These are phyloP conservation scores for Smittium culicis DNA, from an alignment of 371 early-diverging fungal genomes.

Conservation along the genomic window DNA sequence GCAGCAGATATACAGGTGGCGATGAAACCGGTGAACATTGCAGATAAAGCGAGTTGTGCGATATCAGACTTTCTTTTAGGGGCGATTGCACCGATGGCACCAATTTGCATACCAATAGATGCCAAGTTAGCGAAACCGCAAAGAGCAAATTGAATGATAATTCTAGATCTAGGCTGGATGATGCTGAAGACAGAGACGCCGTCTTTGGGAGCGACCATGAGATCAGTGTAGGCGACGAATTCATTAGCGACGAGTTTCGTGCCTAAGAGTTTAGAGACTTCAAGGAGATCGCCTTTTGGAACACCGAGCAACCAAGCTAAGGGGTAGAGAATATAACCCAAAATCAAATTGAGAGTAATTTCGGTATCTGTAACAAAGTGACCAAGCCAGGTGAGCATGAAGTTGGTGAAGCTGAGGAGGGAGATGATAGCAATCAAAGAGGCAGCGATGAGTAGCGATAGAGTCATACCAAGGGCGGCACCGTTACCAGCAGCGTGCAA, in stretches of 20 bases:
- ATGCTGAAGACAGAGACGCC: background rate
- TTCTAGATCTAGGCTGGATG: background rate
- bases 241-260: conserved; percentile 82
- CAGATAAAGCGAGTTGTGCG: conserved; percentile 57
- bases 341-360: conserved; percentile 50
- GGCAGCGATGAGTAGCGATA: conserved; percentile 58
- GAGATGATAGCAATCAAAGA: conserved; percentile 62
- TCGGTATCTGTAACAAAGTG: conserved; percentile 38
- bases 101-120: conserved; percentile 77
- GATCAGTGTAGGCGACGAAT: conserved; percentile 62
- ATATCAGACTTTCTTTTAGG: conserved; percentile 63
- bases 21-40: conserved; percentile 66
- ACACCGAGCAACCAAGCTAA: conserved; percentile 76
- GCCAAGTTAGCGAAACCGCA: conserved; percentile 83
- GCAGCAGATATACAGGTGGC: conserved; percentile 72
- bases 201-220: background rate
- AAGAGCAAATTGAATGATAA: conserved; percentile 60
- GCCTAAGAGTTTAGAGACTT: conserved; percentile 61
- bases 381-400: conserved; percentile 59
- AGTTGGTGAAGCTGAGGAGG: conserved; percentile 51
- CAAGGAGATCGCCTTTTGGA: conserved; percentile 39
- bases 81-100: conserved; percentile 62
- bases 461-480: conserved; percentile 66
- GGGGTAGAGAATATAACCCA: conserved; percentile 63
- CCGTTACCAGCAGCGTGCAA: conserved; percentile 78